Evolutionary conservation across 768 basidiomycete genomes (phyloP).

Genomic region (Phanerodontia chrysosporium): DNA sequence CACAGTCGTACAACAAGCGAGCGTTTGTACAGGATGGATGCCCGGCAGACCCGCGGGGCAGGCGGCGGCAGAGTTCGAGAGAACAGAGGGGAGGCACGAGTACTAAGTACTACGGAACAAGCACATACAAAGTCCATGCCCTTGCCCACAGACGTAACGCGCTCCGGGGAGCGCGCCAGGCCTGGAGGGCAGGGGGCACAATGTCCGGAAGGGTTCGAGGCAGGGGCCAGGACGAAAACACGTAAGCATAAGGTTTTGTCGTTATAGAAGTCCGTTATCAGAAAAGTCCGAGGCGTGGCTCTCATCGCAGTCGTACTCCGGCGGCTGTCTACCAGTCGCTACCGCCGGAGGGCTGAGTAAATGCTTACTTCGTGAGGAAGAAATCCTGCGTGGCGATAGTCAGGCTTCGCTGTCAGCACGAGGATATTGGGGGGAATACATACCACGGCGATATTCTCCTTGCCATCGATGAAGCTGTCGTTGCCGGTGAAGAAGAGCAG

Average conservation of each 20-base stretch:
- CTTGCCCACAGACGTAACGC: not conserved
- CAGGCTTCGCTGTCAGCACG: not conserved
- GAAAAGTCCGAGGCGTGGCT: not conserved
- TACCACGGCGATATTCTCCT: slow-evolving; percentile 7
- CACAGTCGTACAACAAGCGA: not conserved
- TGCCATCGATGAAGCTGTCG: slow-evolving; percentile 34
- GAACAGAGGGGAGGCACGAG: not conserved
- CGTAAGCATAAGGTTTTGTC: not conserved
- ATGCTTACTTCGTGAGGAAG: slow-evolving; percentile 11
- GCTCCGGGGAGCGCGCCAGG: not conserved
- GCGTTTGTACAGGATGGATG: not conserved
- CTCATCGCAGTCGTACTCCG: not conserved
- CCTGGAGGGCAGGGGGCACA: not conserved
- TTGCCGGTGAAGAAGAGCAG: slow-evolving; percentile 42
- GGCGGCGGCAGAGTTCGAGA: not conserved
- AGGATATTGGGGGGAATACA: not conserved
- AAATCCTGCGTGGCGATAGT: slow-evolving; percentile 1
- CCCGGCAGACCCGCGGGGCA: not conserved
- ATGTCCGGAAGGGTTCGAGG: not conserved
- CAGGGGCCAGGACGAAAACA: not conserved
- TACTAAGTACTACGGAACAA: not conserved
- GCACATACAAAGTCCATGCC: not conserved
- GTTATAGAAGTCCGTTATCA: not conserved
- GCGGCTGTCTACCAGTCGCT: not conserved
- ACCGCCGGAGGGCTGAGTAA: not conserved